A percentile compares a stretch with the other conserved stretches of the same genome.
Conservation (phyloP, 345 rosid species). For the Adansonia digitata region DNA sequence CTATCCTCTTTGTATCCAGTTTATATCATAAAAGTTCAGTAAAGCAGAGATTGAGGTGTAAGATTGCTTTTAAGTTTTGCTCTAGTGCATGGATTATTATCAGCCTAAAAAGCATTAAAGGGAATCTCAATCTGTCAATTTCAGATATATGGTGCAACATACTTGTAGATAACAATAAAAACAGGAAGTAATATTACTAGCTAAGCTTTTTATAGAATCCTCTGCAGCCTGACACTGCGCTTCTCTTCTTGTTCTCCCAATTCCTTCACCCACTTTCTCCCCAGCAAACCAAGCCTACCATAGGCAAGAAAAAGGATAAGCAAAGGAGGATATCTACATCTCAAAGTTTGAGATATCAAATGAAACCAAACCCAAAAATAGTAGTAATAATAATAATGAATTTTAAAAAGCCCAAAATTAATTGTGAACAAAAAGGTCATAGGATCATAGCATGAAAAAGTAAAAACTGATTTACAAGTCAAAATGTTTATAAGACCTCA, state of each 20-base stretch:
- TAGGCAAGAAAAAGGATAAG: constrained; percentile 18
- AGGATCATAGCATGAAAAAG: neutral
- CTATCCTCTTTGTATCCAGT: neutral
- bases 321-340: neutral
- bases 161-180: neutral
- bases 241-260: constrained; percentile 83
- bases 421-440: neutral
- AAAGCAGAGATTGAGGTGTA: neutral
- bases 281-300: constrained; percentile 85
- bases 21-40: neutral
- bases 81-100: neutral
- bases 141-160: neutral
- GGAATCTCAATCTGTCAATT: neutral
- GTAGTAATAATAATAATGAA: too few species aligned
- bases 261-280: constrained; percentile 73
- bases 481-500: constrained; percentile 47
- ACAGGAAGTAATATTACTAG: constrained; percentile 44
- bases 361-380: neutral
- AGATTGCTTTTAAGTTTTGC: neutral
- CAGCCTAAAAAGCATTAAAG: neutral
- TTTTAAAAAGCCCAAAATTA: neutral
- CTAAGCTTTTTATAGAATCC: constrained; percentile 61
- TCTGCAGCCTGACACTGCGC: constrained; percentile 81
- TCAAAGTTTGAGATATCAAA: constrained; percentile 8
- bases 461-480: constrained; percentile 6